Evolutionary conservation across 305 asterid genomes (phyloP), one percentile per base, ranked within the genome.

Genomic region (Solanum hybrid): DNA sequence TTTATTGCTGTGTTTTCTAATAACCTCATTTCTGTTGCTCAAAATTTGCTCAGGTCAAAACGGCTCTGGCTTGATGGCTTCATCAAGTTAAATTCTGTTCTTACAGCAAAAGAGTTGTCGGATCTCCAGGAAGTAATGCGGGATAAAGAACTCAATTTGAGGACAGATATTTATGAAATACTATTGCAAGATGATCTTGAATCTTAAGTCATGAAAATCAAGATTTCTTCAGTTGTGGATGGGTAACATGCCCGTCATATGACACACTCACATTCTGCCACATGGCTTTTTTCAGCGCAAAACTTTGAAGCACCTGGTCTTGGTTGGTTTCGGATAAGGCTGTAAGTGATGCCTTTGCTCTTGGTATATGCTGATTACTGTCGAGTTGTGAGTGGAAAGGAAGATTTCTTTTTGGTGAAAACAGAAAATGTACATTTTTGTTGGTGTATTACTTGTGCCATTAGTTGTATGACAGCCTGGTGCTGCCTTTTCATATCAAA

Each of bases 91-190:
- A 92, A 90, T 88, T 92, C 96, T 37, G 92, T 94, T 34, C 90
- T 97, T 87, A 93, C 92, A 11, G 98, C 95, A 88, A 97, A 97
- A 93, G 99, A 97, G 94, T 92, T 97, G 73, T 96, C 98, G 11
- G 99, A 97, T 81, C 98, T 97, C 89, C 99, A 96, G 90, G 98
- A 97, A 91, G 99, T 97, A 34, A 97, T 97, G 99, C 93, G 98
- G 64, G 99, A 97, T 69, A 97, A 97, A 93, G 99, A 95, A 90
- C 95, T 97, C 89, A 96, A 96, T 84, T 91, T 97, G 91, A 94
- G 99, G 93, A 97, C 99, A 15, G 99, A 96, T 89, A 95, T 95
- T 86, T 96, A 96, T 34, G 99, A 97, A 93, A 96, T 97, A 81
- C 93, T 97, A 88, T 89, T 97, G 93, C 97, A 94, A 92, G 99